Percentiles rank a stretch among this genome's conserved stretches.
phyloP scores from a whole-genome alignment of 2,329 filamentous ascomycete genomes.

The Fusarium luffae region DNA sequence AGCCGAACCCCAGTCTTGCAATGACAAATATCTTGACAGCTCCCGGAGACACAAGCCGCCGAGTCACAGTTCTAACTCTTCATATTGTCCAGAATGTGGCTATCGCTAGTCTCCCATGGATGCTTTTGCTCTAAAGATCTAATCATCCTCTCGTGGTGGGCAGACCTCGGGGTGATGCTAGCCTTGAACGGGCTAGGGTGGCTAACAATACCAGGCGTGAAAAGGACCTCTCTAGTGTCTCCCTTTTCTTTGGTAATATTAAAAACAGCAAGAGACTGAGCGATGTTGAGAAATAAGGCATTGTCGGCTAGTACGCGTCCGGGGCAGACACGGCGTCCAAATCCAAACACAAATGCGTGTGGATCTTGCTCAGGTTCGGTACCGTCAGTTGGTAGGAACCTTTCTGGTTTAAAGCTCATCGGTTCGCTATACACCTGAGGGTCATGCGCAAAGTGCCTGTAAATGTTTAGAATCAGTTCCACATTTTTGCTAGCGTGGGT shows the following conservation, averaged over 20 bases:
- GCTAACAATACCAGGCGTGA: slow-evolving; percentile 32
- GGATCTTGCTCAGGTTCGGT: slow-evolving; percentile 45
- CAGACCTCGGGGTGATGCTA: slow-evolving; percentile 22
- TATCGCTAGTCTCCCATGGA: slow-evolving; percentile 27
- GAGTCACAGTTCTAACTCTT: not conserved
- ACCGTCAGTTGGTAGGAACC: slow-evolving; percentile 30
- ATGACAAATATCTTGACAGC: not conserved
- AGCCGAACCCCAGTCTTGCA: not conserved
- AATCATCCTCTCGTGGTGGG: slow-evolving; percentile 21
- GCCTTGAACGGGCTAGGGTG: slow-evolving; percentile 28
- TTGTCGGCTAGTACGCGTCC: slow-evolving; percentile 47
- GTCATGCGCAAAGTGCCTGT: slow-evolving; percentile 34
- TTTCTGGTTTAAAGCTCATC: slow-evolving; percentile 27
- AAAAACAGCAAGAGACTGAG: slow-evolving; percentile 59
- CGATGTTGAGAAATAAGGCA: slow-evolving; percentile 49
- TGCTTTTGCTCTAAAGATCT: slow-evolving; percentile 26
- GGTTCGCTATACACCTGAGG: slow-evolving; percentile 31
- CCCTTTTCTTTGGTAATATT: slow-evolving; percentile 43
- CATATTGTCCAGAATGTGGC: not conserved
- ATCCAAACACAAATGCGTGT: slow-evolving; percentile 46
- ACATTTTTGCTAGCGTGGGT: too few relatives aligned
- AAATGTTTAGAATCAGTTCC: not conserved
- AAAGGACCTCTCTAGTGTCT: not conserved
- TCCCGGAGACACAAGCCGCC: not conserved
- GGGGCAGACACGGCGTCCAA: slow-evolving; percentile 50